Percentiles rank a stretch among this genome's conserved stretches.
phyloP scores from a whole-genome alignment of 2,329 filamentous ascomycete species.

The Venturia effusa region DNA sequence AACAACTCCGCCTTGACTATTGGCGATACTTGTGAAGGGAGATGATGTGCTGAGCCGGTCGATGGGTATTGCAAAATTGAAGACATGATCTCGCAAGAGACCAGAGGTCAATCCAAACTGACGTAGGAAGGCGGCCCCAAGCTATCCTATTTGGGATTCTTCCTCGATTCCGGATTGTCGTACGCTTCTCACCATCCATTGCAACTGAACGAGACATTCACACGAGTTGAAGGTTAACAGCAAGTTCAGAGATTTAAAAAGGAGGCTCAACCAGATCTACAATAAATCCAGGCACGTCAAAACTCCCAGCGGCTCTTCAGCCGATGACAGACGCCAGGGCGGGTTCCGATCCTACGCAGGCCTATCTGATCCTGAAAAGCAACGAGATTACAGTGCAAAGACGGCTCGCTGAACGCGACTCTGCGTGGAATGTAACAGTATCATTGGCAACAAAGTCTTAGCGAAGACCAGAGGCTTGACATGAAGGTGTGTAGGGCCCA shows the following conservation, averaged over 20 bases:
- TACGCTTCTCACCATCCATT: not conserved
- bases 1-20: no score
- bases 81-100: no score
- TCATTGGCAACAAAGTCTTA: not conserved
- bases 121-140: not conserved
- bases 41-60: no score
- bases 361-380: no score
- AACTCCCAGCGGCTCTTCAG: not conserved
- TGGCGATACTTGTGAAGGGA: no score
- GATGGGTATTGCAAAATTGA: no score
- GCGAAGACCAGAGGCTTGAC: not conserved
- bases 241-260: not conserved
- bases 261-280: not conserved
- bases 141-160: not conserved
- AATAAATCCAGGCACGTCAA: not conserved
- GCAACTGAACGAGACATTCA: not conserved
- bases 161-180: not conserved
- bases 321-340: not conserved
- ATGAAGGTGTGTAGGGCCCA: not conserved
- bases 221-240: not conserved
- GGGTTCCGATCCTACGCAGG: no score
- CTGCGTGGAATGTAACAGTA: not conserved
- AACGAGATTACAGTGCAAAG: not conserved
- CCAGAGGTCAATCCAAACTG: no score
- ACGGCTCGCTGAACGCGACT: not conserved